A percentile compares a stretch with the other conserved stretches of the same genome.
Evolutionary conservation across 108 stramenopile genomes (phyloP).

Genomic region (Nitzschia inconspicua): DNA sequence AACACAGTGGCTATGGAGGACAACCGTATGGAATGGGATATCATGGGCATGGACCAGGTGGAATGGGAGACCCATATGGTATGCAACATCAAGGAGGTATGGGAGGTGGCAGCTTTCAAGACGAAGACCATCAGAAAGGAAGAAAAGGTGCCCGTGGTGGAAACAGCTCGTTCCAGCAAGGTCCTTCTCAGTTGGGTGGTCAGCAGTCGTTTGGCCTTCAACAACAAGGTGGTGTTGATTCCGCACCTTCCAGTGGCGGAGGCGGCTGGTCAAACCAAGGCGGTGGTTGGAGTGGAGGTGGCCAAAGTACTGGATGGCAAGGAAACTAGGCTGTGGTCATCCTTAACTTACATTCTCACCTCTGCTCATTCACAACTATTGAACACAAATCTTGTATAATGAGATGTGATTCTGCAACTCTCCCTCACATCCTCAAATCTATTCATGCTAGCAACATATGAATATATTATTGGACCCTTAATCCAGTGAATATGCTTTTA

Average conservation of each 20-base stretch:
- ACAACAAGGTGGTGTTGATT: slow-evolving; percentile 10
- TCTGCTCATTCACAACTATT: too few relatives aligned
- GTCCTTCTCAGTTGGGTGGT: slow-evolving; percentile 24
- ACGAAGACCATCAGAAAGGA: slow-evolving; percentile 57
- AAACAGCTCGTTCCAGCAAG: slow-evolving; percentile 51
- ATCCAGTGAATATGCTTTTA: too few relatives aligned
- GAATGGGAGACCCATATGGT: slow-evolving; percentile 47
- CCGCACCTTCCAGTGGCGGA: slow-evolving; percentile 36
- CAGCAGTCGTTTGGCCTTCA: slow-evolving; percentile 62
- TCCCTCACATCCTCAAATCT: too few relatives aligned
- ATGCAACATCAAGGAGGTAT: slow-evolving; percentile 64
- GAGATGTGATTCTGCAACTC: too few relatives aligned
- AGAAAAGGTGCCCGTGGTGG: slow-evolving; percentile 51
- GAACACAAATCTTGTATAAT: too few relatives aligned
- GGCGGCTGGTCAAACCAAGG: slow-evolving; percentile 48
- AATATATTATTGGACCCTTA: too few relatives aligned
- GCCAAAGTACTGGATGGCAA: slow-evolving; percentile 36
- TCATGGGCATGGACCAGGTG: slow-evolving; percentile 57
- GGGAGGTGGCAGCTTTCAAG: slow-evolving; percentile 44
- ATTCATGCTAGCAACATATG: too few relatives aligned
- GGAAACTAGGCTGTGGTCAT: slow-evolving; percentile 6
- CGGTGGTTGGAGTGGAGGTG: slow-evolving; percentile 42
- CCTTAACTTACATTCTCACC: neutral
- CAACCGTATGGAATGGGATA: slow-evolving; percentile 64
- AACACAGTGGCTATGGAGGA: slow-evolving; percentile 61